Evolutionary conservation across 768 basidiomycete species (phyloP).

Genomic region (Lactifluus hygrophoroides): DNA sequence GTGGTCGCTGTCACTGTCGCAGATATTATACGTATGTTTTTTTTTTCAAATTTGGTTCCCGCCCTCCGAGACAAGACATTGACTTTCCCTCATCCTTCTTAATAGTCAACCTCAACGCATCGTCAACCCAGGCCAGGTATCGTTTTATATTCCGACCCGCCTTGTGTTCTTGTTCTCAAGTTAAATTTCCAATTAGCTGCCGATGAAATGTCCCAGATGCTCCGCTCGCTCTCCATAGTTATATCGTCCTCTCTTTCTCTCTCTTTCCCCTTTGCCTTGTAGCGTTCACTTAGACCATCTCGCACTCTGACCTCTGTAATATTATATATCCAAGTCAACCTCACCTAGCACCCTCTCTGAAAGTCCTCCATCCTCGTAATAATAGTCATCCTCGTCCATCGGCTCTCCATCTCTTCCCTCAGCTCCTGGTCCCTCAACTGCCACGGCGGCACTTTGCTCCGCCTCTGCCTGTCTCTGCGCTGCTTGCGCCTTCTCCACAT

Average conservation of each 20-base stretch:
- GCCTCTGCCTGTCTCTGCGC: constrained; percentile 64
- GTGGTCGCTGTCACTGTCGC: constrained; percentile 33
- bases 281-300: not conserved
- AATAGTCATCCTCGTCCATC: constrained; percentile 24
- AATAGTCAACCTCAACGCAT: constrained; percentile 48
- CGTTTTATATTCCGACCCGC: constrained; percentile 13
- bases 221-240: not conserved
- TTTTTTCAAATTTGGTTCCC: no score
- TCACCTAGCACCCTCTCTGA: constrained; percentile 47
- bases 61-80: no score
- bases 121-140: constrained; percentile 34
- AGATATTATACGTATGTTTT: constrained; percentile 45
- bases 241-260: not conserved
- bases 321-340: constrained; percentile 34
- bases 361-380: constrained; percentile 50
- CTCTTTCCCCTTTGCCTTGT: not conserved
- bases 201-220: constrained; percentile 3
- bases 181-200: not conserved
- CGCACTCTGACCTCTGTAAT: constrained; percentile 9
- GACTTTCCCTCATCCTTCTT: not conserved
- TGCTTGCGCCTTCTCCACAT: constrained; percentile 78
- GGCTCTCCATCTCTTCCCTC: constrained; percentile 25
- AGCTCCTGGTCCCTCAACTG: constrained; percentile 21
- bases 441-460: constrained; percentile 35
- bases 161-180: not conserved